Evolutionary conservation across 768 basidiomycete species (phyloP), one percentile per base, ranked within the genome.

Genomic region (Dacryopinax primogenitus): DNA sequence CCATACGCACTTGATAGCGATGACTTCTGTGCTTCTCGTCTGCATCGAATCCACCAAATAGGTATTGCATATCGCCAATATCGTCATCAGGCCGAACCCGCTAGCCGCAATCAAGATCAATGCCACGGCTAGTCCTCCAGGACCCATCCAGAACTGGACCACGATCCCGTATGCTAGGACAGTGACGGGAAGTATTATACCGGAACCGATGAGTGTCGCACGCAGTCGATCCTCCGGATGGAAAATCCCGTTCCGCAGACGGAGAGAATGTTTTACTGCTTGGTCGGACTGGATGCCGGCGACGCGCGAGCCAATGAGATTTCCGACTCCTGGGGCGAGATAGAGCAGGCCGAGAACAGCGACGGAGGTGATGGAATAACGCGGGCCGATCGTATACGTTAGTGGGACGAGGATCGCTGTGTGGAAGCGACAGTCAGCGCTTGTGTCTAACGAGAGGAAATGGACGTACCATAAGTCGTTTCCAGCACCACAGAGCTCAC

Each of bases 271-370:
- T 3, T 63, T 47, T 21, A 77, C 72, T 1, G 62, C 67, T 28
- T 61, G 51, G 65, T 77, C 76, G 3, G 74, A 73, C 47, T 66
- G 69, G 0, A 69, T 4, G 9, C 76, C 76, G 0, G 73, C 71
- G 37, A 75, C 64, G 32, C 73, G 68, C 0, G 72, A 63, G 12
- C 74, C 74, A 33, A 74, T 63, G 37, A 74, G 66, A 68, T 76
- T 76, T 18, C 76, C 76, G 9, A 66, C 64, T 15, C 76, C 76
- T 32, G 66, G 71, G 1, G 71, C 66, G 30, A 77, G 68, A 65
- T 75, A 77, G 26, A 77, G 69, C 44, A 67, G 68, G 15, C 76
- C 76, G n/a, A 72, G 58, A n/a, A 77, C 39, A 0, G 76, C 73
- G 15, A 69, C 63, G 66, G 76, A 76, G 41, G 67, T 66, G 66